Evolutionary conservation across 2,329 filamentous ascomycete genomes (phyloP).

Genomic region (Neofusicoccum sp.): DNA sequence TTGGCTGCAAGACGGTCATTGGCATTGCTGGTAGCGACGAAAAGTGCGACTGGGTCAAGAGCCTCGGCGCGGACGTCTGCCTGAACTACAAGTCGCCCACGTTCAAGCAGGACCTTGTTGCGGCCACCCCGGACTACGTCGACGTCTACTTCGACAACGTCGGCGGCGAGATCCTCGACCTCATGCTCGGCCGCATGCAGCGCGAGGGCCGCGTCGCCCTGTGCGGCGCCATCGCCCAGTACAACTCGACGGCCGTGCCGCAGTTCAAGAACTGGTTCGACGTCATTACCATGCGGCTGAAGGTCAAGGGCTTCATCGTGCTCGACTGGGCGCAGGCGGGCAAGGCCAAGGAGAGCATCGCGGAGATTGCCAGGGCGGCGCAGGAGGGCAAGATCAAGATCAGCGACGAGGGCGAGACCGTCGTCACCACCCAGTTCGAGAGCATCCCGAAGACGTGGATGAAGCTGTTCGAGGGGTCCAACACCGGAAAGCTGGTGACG

Average conservation of each 20-base stretch:
- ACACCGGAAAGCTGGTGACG: constrained; percentile 50
- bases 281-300: constrained; percentile 42
- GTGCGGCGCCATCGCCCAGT: constrained; percentile 45
- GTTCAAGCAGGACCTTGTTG: constrained; percentile 48
- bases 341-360: constrained; percentile 12
- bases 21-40: constrained; percentile 54
- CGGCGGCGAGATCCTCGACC: constrained; percentile 48
- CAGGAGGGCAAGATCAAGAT: constrained; percentile 49
- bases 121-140: constrained; percentile 50
- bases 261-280: constrained; percentile 45
- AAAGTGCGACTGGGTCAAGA: constrained; percentile 53
- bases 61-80: constrained; percentile 53
- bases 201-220: constrained; percentile 42
- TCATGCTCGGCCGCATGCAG: constrained; percentile 45
- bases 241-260: constrained; percentile 34
- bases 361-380: constrained; percentile 7
- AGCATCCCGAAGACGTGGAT: constrained; percentile 51
- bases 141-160: constrained; percentile 55
- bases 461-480: constrained; percentile 48
- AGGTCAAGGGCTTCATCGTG: constrained; percentile 62
- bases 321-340: constrained; percentile 53
- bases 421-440: constrained; percentile 49
- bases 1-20: constrained; percentile 49
- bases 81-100: constrained; percentile 54
- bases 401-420: constrained; percentile 46